phyloP scores from a whole-genome alignment of 2,329 filamentous ascomycete genomes.

The Arthroderma uncinatum region DNA sequence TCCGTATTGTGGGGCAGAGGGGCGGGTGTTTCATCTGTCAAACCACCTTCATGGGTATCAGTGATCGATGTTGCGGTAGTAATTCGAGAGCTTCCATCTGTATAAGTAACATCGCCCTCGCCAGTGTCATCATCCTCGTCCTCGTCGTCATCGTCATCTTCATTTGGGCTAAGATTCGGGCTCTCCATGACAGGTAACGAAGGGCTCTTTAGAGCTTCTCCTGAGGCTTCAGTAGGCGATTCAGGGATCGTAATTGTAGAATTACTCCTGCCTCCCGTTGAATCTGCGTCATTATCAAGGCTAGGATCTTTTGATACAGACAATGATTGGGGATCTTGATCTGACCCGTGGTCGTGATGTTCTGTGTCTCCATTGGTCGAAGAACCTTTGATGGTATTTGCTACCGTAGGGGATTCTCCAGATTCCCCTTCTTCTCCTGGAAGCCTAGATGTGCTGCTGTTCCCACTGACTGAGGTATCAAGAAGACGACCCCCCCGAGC shows the following conservation, averaged over 20 bases:
- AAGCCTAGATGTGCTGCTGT: constrained; percentile 36
- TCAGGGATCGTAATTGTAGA: constrained; percentile 8
- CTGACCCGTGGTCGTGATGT: constrained; percentile 2
- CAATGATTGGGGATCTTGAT: not conserved
- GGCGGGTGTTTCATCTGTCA: not conserved
- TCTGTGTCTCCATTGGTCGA: constrained; percentile 8
- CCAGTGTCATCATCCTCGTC: too few relatives aligned
- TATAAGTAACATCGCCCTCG: constrained; percentile 6
- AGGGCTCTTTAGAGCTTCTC: constrained; percentile 13
- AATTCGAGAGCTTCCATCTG: constrained; percentile 7
- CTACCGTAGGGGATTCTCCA: constrained; percentile 42
- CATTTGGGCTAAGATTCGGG: not conserved
- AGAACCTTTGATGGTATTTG: constrained; percentile 38
- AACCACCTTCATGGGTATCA: not conserved
- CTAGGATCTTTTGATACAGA: constrained; percentile 4
- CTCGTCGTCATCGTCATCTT: constrained; percentile 1
- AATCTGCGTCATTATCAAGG: constrained; percentile 8
- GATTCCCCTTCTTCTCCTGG: constrained; percentile 26
- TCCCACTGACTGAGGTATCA: constrained; percentile 37
- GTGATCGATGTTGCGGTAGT: not conserved
- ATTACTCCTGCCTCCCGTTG: constrained; percentile 6
- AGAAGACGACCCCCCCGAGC: constrained; percentile 42
- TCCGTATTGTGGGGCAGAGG: not conserved
- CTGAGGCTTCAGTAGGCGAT: constrained; percentile 7
- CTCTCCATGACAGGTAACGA: constrained; percentile 8